Base-by-base conservation (phyloP, 768 basidiomycete genomes). In the Mycena sanguinolenta region DNA sequence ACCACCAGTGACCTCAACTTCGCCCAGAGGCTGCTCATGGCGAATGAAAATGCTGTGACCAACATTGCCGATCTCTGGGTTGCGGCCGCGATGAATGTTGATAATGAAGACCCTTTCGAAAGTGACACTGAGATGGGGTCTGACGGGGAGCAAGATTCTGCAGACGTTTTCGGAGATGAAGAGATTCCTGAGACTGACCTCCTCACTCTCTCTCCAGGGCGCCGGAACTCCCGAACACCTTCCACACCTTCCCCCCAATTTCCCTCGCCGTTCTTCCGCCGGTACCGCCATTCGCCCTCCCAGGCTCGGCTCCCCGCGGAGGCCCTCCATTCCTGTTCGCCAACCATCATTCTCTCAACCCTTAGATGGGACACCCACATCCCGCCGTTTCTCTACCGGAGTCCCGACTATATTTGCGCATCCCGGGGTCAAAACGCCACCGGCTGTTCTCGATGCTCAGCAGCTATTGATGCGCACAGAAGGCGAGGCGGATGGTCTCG, bases 31-130 rank as follows among this genome's bases (percentile, higher is more conserved):
- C 77, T 97, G 27, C 82, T 97, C 52, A 90, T 97, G 84, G 97
- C 97, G 23, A 98, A 98, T 80, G 96, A 98, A 81, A 94, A 95
- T 74, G 93, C 95, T 16, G 96, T 96, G 6, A 97, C 95, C 65
- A 95, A 92, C 74, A 94, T 99, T 76, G 95, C 96, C 27, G 97
- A 98, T 81, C 84, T 99, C 25, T 99, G 98, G 98, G 95, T 99
- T 60, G 95, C 96, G 6, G 94, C 97, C 23, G 98, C 97, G 8
- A 95, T 97, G 83, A 98, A 97, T 69, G 95, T 92, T 34, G 96
- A 97, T 77, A 93, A 94, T 74, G 95, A 96, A 72, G 91, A 96
- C 65, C 91, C 91, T 3, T 93, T 93, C 69, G 89, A 91, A 74
- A 83, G 81, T 14, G 91, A 90, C 65, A 82, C 83, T 52, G 89